Evolutionary conservation across 1,284 basidiomycete genomes (phyloP), one percentile per base, ranked within the genome.

Genomic region (Sphagnurus paluster): DNA sequence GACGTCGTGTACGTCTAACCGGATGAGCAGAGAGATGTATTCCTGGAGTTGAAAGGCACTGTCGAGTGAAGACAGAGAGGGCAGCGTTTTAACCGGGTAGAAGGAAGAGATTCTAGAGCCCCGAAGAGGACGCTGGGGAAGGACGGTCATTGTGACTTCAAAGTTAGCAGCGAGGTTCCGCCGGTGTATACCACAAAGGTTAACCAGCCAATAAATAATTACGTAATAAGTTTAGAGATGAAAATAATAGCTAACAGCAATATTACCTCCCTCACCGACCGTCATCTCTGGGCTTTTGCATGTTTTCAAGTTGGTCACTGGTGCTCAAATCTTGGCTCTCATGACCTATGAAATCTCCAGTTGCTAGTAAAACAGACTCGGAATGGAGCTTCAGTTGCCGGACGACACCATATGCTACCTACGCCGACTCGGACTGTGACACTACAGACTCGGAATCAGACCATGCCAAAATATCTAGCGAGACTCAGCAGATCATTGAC

Each of bases 21-120:
- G 82, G 51, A 97, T 89, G 53, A 95, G 81, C 28, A 92, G 75
- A 0, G 91, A 86, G 41, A 99, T 90, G 68, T 95, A 98, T 63
- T 98, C 94, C 61, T 98, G 93, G 2, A 97, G 77, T 64, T 96
- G 93, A 64, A 97, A 97, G 0, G 93, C 90, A 57, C 90, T 93
- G 67, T 96, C 88, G 19, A 95, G 70, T 1, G 84, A 76, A 0
- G 86, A 70, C 19, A 90, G 72, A 0, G 82, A 76, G 0, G 87
- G 84, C 0, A 87, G 68, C 4, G 60, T 71, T 61, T 85, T 86
- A 34, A 87, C 71, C 0, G 87, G 86, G 57, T 89, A 89, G 58
- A 90, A 90, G 0, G 84, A 77, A 5, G 86, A 83, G 29, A 89
- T 84, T 23, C 87, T 75, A 3, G 87, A 84, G 42, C 87, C 87